phyloP scores from a whole-genome alignment of 352 stramenopile species.

The Globisporangium cederbergense region DNA sequence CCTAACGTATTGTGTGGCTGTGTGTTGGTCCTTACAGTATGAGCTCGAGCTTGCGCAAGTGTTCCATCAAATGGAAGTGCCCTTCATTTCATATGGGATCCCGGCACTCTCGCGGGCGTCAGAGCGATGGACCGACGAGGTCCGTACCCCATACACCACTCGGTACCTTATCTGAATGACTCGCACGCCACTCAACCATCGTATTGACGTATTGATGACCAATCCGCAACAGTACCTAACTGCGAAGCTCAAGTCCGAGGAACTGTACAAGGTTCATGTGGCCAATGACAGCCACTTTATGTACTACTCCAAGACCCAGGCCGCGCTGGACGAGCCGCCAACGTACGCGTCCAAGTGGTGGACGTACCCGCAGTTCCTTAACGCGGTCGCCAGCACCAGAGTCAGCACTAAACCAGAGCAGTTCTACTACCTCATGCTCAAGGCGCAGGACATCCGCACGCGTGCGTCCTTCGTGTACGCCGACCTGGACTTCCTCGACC shows the following conservation, averaged over 20 bases:
- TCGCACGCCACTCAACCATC: background rate
- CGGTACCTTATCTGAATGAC: no score
- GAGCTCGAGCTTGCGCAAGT: conserved; percentile 84
- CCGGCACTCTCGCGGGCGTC: conserved; percentile 71
- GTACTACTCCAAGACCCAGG: conserved; percentile 79
- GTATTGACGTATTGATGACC: background rate
- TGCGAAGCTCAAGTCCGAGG: conserved; percentile 30
- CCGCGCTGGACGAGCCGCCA: conserved; percentile 27
- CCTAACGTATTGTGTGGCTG: conserved; percentile 6
- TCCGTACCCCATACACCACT: conserved; percentile 2
- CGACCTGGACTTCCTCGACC: conserved; percentile 91
- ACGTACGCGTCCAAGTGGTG: conserved; percentile 52
- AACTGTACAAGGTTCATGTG: conserved; percentile 62
- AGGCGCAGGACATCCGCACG: conserved; percentile 36
- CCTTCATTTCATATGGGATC: conserved; percentile 92
- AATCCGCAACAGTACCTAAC: conserved; percentile 40
- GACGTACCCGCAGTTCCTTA: conserved; percentile 60
- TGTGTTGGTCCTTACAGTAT: conserved; percentile 35
- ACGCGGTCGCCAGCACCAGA: conserved; percentile 26
- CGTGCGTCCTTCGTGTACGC: conserved; percentile 65
- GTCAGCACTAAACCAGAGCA: conserved; percentile 18
- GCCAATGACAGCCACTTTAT: conserved; percentile 93
- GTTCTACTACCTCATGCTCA: conserved; percentile 66
- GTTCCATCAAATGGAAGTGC: conserved; percentile 90
- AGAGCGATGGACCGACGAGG: conserved; percentile 82